These are phyloP conservation scores for Plantago coronopus DNA, from an alignment of 305 asterid species.

Conservation along the genomic window DNA sequence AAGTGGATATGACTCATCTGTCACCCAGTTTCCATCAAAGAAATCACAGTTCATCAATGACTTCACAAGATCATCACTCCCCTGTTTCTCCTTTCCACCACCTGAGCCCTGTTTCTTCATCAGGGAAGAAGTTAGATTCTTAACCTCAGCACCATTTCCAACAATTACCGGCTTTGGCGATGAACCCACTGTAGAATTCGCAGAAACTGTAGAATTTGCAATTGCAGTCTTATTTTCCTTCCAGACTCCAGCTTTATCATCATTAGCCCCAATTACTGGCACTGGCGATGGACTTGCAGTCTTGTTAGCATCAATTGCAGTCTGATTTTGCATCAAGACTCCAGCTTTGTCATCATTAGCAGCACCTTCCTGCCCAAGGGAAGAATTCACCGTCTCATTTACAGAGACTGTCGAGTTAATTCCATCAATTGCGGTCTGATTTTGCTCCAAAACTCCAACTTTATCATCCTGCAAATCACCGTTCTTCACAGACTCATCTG, in stretches of 20 bases:
- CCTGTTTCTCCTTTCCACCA: conserved; percentile 20
- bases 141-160: conserved; percentile 31
- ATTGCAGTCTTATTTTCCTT: conserved; percentile 7
- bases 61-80: conserved; percentile 33
- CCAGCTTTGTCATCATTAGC: conserved; percentile 16
- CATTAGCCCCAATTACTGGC: no score
- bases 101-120: conserved; percentile 23
- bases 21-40: conserved; percentile 66
- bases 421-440: background rate
- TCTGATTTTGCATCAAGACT: conserved; percentile 16
- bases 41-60: conserved; percentile 43
- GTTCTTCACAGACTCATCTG: conserved; percentile 23
- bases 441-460: background rate
- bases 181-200: conserved; percentile 18
- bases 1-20: conserved; percentile 54
- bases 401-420: background rate
- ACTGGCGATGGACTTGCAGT: no score
- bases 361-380: no score
- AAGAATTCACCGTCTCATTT: no score
- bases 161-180: conserved; percentile 29
- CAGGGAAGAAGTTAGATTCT: conserved; percentile 27
- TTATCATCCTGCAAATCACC: conserved; percentile 11
- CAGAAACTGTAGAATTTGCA: background rate
- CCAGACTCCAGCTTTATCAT: conserved; percentile 21
- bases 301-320: background rate